Evolutionary conservation across 495 filamentous ascomycete genomes (phyloP).

Genomic region (Xylaria cubensis): DNA sequence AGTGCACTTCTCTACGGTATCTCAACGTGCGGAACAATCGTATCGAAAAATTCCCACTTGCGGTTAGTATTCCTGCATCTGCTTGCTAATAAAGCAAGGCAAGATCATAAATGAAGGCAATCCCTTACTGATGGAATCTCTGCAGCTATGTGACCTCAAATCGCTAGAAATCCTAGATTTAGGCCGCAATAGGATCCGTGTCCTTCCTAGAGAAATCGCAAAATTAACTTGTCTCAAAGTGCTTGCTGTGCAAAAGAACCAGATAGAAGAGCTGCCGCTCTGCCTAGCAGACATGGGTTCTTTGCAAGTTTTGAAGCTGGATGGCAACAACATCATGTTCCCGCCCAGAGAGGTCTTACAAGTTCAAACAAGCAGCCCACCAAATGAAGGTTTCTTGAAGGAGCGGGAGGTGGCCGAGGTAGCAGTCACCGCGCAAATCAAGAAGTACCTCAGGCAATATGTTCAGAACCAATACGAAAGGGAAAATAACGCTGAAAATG

Average conservation of each 20-base stretch:
- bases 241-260: slow-evolving; percentile 81
- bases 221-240: slow-evolving; percentile 79
- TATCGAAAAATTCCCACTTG: slow-evolving; percentile 84
- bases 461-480: slow-evolving; percentile 51
- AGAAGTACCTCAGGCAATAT: slow-evolving; percentile 73
- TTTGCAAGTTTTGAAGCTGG: slow-evolving; percentile 83
- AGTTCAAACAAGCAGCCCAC: slow-evolving; percentile 51
- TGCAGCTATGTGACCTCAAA: slow-evolving; percentile 73
- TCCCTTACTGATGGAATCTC: slow-evolving; percentile 10
- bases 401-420: slow-evolving; percentile 66
- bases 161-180: slow-evolving; percentile 92
- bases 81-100: background rate
- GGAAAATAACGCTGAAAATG: slow-evolving; percentile 65
- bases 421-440: slow-evolving; percentile 72
- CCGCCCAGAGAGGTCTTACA: slow-evolving; percentile 67
- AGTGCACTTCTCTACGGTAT: slow-evolving; percentile 87
- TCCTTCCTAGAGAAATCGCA: slow-evolving; percentile 78
- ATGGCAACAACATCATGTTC: slow-evolving; percentile 80
- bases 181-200: slow-evolving; percentile 79
- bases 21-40: slow-evolving; percentile 91
- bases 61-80: slow-evolving; percentile 61
- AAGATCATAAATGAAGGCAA: background rate
- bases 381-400: slow-evolving; percentile 51
- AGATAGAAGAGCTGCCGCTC: slow-evolving; percentile 79
- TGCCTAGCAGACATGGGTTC: slow-evolving; percentile 88